Evolutionary conservation across 2,329 filamentous ascomycete species (phyloP).

Genomic region (Monosporascus ibericus): DNA sequence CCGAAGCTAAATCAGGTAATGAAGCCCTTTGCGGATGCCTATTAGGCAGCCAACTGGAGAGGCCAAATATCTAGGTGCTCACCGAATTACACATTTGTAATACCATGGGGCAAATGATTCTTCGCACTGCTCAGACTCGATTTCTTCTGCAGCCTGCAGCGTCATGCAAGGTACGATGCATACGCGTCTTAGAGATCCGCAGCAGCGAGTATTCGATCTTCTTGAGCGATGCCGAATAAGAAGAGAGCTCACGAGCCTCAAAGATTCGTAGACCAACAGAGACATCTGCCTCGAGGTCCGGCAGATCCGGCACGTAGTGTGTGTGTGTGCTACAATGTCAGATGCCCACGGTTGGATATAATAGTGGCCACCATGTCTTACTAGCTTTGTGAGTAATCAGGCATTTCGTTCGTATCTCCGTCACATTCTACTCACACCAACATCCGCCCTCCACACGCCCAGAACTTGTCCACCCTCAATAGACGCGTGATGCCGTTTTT

Average conservation of each 20-base stretch:
- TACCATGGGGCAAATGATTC: background rate
- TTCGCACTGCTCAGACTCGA: conserved; percentile 2
- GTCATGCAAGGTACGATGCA: conserved; percentile 25
- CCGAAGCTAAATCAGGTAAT: no score
- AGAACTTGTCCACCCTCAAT: conserved; percentile 18
- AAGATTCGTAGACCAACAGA: conserved; percentile 19
- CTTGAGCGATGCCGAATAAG: conserved; percentile 22
- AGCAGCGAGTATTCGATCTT: conserved; percentile 17
- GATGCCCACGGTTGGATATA: conserved; percentile 17
- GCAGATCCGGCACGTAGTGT: conserved; percentile 11
- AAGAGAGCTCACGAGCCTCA: conserved; percentile 23
- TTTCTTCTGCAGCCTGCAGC: conserved; percentile 9
- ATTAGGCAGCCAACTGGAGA: background rate
- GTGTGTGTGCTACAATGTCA: conserved; percentile 20
- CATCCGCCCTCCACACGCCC: conserved; percentile 11
- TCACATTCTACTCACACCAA: conserved; percentile 10
- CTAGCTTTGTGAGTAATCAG: conserved; percentile 5
- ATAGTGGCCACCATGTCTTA: conserved; percentile 19
- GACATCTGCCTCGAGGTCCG: conserved; percentile 8
- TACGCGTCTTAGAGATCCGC: conserved; percentile 18
- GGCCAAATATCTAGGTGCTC: background rate
- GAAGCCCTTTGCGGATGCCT: background rate
- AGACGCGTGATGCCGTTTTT: conserved; percentile 16
- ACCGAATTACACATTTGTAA: background rate
- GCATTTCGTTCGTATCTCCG: conserved; percentile 12